Percentiles rank a stretch among this genome's conserved stretches.
Conservation (phyloP, 2,329 filamentous ascomycete species). For the Epichloe coenophiala region DNA sequence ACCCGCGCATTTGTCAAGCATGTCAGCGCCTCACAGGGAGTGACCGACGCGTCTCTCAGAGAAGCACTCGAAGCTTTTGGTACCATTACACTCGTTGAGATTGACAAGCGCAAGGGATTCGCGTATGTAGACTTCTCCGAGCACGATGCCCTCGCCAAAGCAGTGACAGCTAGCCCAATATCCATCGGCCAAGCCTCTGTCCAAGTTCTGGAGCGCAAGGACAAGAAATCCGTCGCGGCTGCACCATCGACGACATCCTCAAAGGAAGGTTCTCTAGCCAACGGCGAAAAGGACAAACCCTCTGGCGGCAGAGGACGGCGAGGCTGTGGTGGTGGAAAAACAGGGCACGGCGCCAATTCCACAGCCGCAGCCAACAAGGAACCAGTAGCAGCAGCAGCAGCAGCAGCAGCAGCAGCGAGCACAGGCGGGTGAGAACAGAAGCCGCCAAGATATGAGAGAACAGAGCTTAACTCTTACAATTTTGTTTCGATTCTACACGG, state of each 20-base stretch:
- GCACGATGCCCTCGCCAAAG: constrained; percentile 57
- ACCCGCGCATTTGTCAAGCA: constrained; percentile 68
- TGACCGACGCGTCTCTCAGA: constrained; percentile 69
- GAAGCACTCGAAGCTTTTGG: constrained; percentile 65
- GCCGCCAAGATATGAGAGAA: neutral
- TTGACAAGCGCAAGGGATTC: constrained; percentile 89
- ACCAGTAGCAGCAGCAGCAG: neutral
- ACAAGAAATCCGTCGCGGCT: constrained; percentile 29
- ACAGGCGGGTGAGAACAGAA: constrained; percentile 5
- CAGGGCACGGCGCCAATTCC: constrained; percentile 3
- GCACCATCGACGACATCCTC: constrained; percentile 7
- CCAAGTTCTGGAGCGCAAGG: constrained; percentile 73
- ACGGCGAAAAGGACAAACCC: constrained; percentile 13
- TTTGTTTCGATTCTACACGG: constrained; percentile 1
- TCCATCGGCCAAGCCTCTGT: constrained; percentile 74
- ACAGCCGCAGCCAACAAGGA: constrained; percentile 1
- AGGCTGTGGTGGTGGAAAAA: constrained; percentile 16
- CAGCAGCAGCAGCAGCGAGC: constrained; percentile 3
- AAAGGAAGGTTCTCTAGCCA: constrained; percentile 3
- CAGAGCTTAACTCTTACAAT: neutral
- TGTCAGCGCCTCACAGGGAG: constrained; percentile 78
- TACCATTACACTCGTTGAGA: constrained; percentile 65
- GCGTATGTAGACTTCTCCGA: constrained; percentile 84
- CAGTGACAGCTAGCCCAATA: constrained; percentile 69
- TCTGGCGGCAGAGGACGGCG: constrained; percentile 18